These are phyloP conservation scores for Dillenia suffruticosa DNA, from an alignment of 164 flowering plant genomes.

Conservation along the genomic window DNA sequence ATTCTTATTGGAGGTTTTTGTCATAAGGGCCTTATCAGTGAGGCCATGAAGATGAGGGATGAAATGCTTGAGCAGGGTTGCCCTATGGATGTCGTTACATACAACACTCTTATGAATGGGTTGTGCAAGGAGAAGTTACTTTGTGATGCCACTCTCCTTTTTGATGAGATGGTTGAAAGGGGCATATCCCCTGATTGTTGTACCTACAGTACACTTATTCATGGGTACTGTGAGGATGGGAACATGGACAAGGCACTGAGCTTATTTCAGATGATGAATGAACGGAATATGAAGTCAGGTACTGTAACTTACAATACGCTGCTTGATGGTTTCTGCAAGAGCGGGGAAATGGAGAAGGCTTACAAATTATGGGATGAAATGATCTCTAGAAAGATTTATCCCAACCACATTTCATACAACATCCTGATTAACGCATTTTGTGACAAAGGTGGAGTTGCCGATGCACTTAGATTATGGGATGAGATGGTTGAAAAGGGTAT, in stretches of 20 bases:
- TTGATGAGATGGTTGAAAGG: slow-evolving; percentile 73
- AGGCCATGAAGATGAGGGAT: slow-evolving; percentile 70
- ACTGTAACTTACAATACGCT: slow-evolving; percentile 71
- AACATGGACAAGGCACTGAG: slow-evolving; percentile 46
- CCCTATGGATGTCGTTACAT: slow-evolving; percentile 63
- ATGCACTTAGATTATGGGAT: slow-evolving; percentile 77
- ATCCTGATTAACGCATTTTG: slow-evolving; percentile 70
- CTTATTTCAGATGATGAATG: slow-evolving; percentile 60
- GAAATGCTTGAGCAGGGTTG: slow-evolving; percentile 74
- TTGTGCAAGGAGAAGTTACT: slow-evolving; percentile 68
- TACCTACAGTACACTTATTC: slow-evolving; percentile 73
- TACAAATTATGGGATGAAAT: slow-evolving; percentile 58
- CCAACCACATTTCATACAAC: slow-evolving; percentile 65
- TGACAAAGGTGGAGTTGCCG: slow-evolving; percentile 39
- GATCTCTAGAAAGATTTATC: slow-evolving; percentile 40
- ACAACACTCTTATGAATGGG: slow-evolving; percentile 78
- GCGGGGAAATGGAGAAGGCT: slow-evolving; percentile 65
- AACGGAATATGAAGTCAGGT: slow-evolving; percentile 65
- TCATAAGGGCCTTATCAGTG: slow-evolving; percentile 45
- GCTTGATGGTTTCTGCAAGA: slow-evolving; percentile 80
- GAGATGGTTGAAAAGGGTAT: slow-evolving; percentile 72
- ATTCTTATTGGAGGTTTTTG: slow-evolving; percentile 79
- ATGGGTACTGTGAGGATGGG: slow-evolving; percentile 68
- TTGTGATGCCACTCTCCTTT: slow-evolving; percentile 61
- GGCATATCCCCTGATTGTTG: slow-evolving; percentile 67